A percentile compares a stretch with the other conserved stretches of the same genome.
These are phyloP conservation scores for Mucor ambiguus DNA, from an alignment of 371 early-diverging fungal species.

Conservation along the genomic window DNA sequence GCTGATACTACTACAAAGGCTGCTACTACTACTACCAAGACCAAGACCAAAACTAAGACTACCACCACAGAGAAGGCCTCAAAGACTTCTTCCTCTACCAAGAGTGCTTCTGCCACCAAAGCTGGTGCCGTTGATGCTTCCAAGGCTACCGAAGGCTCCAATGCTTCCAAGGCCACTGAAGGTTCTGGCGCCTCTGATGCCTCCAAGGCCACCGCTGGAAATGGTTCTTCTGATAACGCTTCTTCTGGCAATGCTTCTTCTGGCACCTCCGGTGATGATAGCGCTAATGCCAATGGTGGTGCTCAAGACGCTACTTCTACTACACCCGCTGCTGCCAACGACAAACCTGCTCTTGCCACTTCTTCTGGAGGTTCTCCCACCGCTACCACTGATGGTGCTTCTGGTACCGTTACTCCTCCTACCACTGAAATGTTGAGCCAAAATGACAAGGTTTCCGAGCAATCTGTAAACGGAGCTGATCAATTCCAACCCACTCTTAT, in stretches of 20 bases:
- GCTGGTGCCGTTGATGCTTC: background rate
- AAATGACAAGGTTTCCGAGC: background rate
- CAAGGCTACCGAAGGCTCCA: background rate
- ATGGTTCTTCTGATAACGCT: background rate
- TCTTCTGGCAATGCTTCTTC: background rate
- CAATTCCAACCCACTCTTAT: constrained; percentile 2
- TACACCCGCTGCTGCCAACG: background rate
- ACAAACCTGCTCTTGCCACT: background rate
- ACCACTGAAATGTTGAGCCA: background rate
- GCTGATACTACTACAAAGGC: background rate
- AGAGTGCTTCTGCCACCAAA: background rate
- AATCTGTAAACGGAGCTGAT: constrained; percentile 3
- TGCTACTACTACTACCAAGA: background rate
- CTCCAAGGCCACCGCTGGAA: background rate
- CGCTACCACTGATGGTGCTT: background rate
- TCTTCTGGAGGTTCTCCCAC: background rate
- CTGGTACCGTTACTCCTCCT: background rate
- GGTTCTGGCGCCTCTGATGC: background rate
- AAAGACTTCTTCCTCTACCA: background rate
- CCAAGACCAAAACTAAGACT: background rate
- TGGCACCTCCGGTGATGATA: background rate
- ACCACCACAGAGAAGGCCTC: background rate
- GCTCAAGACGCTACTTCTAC: background rate
- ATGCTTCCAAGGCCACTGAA: background rate
- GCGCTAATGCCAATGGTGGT: background rate